A percentile compares a stretch with the other conserved stretches of the same genome.
Evolutionary conservation across 1,284 basidiomycete genomes (phyloP).

Genomic region (Trichosporon sp.): DNA sequence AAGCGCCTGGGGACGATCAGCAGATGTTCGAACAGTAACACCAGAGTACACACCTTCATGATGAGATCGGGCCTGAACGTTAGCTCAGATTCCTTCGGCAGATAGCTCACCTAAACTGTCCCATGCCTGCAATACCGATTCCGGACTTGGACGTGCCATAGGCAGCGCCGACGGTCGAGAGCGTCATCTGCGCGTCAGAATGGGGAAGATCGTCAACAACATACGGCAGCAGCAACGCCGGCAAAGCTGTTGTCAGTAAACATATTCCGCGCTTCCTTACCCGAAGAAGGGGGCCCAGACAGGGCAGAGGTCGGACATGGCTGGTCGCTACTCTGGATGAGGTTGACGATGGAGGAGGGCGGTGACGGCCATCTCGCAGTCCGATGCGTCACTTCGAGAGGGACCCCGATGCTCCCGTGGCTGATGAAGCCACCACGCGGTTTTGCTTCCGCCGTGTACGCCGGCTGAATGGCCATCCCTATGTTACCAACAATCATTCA

Average conservation of each 20-base stretch:
- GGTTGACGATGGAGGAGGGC: constrained; percentile 9
- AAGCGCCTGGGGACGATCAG: constrained; percentile 28
- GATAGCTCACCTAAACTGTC: constrained; percentile 68
- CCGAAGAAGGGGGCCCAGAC: constrained; percentile 58
- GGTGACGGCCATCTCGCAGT: constrained; percentile 18
- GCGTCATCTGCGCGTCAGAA: constrained; percentile 57
- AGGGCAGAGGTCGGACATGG: constrained; percentile 55
- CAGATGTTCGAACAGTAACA: neutral
- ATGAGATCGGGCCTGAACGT: constrained; percentile 79
- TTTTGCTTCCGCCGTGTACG: neutral
- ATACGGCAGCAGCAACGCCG: constrained; percentile 50
- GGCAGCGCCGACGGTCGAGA: constrained; percentile 80
- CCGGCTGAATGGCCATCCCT: neutral
- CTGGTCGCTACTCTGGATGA: neutral
- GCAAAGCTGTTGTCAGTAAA: constrained; percentile 44
- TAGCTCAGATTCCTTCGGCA: neutral
- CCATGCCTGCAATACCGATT: constrained; percentile 95
- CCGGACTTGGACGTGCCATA: constrained; percentile 97
- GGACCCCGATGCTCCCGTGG: neutral
- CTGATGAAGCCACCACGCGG: constrained; percentile 2
- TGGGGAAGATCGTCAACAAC: too few relatives aligned
- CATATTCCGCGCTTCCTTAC: constrained; percentile 30
- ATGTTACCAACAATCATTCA: constrained; percentile 14
- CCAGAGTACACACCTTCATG: constrained; percentile 75
- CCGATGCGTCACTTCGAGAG: constrained; percentile 19